A percentile compares a stretch with the other conserved stretches of the same genome.
Evolutionary conservation across 805 yeast species (phyloP).

Genomic region (Yarrowia sp.): DNA sequence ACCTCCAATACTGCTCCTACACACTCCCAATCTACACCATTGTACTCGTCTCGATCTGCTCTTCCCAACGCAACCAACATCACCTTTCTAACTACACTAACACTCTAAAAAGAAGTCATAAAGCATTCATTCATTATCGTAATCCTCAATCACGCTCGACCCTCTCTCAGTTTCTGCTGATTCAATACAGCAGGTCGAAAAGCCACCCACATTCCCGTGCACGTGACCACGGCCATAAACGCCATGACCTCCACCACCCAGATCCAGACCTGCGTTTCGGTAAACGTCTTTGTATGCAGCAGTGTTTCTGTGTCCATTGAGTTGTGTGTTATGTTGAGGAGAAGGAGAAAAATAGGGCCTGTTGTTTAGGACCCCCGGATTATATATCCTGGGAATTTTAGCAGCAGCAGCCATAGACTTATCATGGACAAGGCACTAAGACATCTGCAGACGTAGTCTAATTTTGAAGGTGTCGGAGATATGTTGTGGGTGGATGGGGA

Average conservation of each 20-base stretch:
- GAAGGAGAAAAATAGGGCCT: background rate
- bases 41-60: too few relatives aligned
- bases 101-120: too few relatives aligned
- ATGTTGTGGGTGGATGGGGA: background rate
- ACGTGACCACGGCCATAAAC: background rate
- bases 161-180: background rate
- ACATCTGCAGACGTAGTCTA: background rate
- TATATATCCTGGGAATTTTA: background rate
- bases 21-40: too few relatives aligned
- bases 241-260: constrained; percentile 14
- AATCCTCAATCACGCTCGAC: too few relatives aligned
- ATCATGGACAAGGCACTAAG: constrained; percentile 6
- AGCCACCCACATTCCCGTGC: background rate
- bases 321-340: too few relatives aligned
- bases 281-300: background rate
- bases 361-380: background rate
- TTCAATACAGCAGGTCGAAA: background rate
- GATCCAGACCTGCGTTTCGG: background rate
- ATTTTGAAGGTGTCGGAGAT: background rate
- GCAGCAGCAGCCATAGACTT: background rate
- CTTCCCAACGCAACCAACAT: too few relatives aligned
- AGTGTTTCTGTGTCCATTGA: background rate
- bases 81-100: too few relatives aligned
- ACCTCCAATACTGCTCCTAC: too few relatives aligned
- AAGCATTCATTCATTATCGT: too few relatives aligned